Conservation (phyloP, 805 yeast species). For the Scheffersomyces ergatensis region DNA sequence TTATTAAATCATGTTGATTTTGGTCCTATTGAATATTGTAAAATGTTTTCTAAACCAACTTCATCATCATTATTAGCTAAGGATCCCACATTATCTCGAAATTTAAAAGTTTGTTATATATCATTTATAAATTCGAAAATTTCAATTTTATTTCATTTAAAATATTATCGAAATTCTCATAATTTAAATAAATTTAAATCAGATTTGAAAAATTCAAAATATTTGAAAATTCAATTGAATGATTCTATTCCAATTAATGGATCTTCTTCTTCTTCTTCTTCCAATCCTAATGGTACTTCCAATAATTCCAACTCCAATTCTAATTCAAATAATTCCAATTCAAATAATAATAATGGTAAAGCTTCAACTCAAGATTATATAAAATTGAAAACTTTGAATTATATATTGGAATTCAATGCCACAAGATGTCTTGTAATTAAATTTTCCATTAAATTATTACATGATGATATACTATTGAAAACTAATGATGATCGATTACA, state of each 20-base stretch:
- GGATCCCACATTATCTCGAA: conserved; percentile 7
- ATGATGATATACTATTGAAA: not conserved
- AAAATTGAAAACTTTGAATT: conserved; percentile 39
- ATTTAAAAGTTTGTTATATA: conserved; percentile 28
- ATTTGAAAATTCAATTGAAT: conserved; percentile 27
- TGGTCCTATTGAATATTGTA: conserved; percentile 65
- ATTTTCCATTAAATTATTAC: not conserved
- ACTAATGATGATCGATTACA: not conserved
- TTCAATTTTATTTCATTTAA: conserved; percentile 29
- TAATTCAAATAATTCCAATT: no score
- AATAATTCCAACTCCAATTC: not conserved
- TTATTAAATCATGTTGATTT: conserved; percentile 46
- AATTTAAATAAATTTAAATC: conserved; percentile 22
- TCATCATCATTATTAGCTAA: conserved; percentile 18
- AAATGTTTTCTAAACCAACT: conserved; percentile 32
- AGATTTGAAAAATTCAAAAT: conserved; percentile 21
- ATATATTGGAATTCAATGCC: conserved; percentile 37
- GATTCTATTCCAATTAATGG: conserved; percentile 10
- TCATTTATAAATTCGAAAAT: conserved; percentile 35
- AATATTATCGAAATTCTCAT: conserved; percentile 24
- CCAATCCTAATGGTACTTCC: not conserved
- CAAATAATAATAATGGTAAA: no score
- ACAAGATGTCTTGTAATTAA: conserved; percentile 29
- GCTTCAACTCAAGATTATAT: conserved; percentile 27
- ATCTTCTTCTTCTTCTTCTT: not conserved